Evolutionary conservation across 2,329 filamentous ascomycete genomes (phyloP).

Genomic region (Xylaria sp.): DNA sequence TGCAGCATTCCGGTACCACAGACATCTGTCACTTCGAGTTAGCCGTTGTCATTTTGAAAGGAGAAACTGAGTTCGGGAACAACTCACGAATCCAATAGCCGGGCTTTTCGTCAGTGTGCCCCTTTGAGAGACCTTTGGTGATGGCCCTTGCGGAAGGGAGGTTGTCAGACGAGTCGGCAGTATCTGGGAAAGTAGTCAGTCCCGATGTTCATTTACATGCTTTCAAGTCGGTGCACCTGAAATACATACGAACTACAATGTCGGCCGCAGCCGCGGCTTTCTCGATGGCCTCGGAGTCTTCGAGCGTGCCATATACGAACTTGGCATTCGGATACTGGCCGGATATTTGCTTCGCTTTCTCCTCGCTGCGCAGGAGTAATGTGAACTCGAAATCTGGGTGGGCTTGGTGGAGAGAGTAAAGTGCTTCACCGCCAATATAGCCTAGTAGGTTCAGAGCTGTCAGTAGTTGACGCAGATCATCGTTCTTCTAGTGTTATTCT

Average conservation of each 20-base stretch:
- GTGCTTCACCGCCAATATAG: conserved; percentile 58
- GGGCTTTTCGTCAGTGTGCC: conserved; percentile 51
- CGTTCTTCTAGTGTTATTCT: not conserved
- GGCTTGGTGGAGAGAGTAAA: conserved; percentile 49
- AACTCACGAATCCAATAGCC: conserved; percentile 52
- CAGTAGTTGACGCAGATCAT: not conserved
- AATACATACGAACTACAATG: conserved; percentile 54
- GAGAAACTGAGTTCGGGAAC: not conserved
- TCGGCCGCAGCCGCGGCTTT: conserved; percentile 58
- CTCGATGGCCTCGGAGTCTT: conserved; percentile 53
- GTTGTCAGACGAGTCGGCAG: conserved; percentile 55
- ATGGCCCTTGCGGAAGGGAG: conserved; percentile 51
- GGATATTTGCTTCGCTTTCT: conserved; percentile 50
- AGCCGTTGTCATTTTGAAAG: not conserved
- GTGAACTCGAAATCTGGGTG: conserved; percentile 55
- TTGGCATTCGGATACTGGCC: conserved; percentile 54
- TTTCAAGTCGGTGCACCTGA: not conserved
- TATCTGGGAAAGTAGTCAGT: conserved; percentile 44
- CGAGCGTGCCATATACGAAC: conserved; percentile 55
- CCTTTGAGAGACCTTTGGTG: conserved; percentile 50
- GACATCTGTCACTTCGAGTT: conserved; percentile 31
- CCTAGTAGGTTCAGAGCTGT: conserved; percentile 40
- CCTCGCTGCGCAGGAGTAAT: conserved; percentile 54
- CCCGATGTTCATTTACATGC: not conserved
- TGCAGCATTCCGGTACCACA: conserved; percentile 56